phyloP scores from a whole-genome alignment of 2,329 filamentous ascomycete genomes.

The Coniochaeta pulveracea region DNA sequence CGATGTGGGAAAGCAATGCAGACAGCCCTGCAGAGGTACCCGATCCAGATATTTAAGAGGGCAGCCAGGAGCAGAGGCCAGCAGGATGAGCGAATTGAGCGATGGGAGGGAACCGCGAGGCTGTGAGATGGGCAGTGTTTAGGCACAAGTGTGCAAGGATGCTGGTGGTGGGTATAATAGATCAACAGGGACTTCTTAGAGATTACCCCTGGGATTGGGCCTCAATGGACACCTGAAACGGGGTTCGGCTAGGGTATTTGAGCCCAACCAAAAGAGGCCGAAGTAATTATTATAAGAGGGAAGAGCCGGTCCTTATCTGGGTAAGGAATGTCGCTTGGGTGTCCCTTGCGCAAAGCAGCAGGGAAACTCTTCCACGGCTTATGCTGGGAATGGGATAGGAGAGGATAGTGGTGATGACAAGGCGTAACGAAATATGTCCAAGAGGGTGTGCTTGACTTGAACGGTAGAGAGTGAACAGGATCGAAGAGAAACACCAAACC shows the following conservation, averaged over 20 bases:
- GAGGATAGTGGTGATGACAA: neutral
- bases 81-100: conserved; percentile 13
- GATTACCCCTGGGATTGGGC: conserved; percentile 4
- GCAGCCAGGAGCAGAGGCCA: conserved; percentile 10
- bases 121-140: conserved; percentile 10
- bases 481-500: neutral
- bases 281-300: conserved; percentile 5
- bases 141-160: conserved; percentile 8
- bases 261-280: conserved; percentile 9
- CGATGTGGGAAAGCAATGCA: conserved; percentile 8
- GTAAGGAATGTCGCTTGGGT: conserved; percentile 4
- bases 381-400: conserved; percentile 1
- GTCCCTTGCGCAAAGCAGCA: conserved; percentile 1
- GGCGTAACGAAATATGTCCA: neutral
- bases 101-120: conserved; percentile 10
- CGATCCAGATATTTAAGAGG: conserved; percentile 16
- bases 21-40: conserved; percentile 19
- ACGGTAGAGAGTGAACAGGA: neutral
- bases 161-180: no score
- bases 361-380: neutral
- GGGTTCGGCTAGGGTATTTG: conserved; percentile 5
- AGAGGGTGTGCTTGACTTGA: neutral
- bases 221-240: conserved; percentile 1
- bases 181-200: conserved; percentile 5
- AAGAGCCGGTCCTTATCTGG: conserved; percentile 5